A percentile compares a stretch with the other conserved stretches of the same genome.
These are phyloP conservation scores for Helianthus tuberosus DNA, from an alignment of 129 eudicot genomes.

Conservation along the genomic window DNA sequence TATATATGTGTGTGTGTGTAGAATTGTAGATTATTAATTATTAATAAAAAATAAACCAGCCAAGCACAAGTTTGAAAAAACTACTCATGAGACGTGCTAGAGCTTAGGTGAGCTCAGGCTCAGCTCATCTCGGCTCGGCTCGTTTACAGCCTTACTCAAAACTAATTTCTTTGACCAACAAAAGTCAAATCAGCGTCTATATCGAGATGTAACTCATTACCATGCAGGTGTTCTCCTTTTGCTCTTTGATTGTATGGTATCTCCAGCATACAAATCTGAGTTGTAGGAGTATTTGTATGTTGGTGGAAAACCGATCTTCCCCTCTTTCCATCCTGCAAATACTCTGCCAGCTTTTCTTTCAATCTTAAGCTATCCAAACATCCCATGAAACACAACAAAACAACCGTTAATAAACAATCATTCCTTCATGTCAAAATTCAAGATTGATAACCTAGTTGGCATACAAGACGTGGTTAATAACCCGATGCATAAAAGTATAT, in stretches of 20 bases:
- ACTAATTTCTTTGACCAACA: conserved; percentile 2
- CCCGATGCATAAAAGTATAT: background rate
- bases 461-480: background rate
- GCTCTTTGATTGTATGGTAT: conserved; percentile 52
- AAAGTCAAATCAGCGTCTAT: conserved; percentile 16
- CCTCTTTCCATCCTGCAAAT: conserved; percentile 61
- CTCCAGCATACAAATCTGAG: conserved; percentile 59
- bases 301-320: conserved; percentile 60
- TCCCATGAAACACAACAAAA: conserved; percentile 5
- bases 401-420: background rate
- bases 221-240: conserved; percentile 75
- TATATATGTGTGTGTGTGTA: too few relatives aligned
- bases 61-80: too few relatives aligned
- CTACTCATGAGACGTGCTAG: too few relatives aligned
- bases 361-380: conserved; percentile 53
- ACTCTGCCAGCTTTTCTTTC: conserved; percentile 66
- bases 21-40: too few relatives aligned
- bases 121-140: too few relatives aligned
- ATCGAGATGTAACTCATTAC: conserved; percentile 26
- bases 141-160: too few relatives aligned
- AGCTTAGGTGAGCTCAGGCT: too few relatives aligned
- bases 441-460: background rate
- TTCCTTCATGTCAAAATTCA: background rate
- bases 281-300: conserved; percentile 63
- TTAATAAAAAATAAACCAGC: too few relatives aligned